Evolutionary conservation across 495 filamentous ascomycete species (phyloP), one percentile per base, ranked within the genome.

Genomic region (Penicillium coprophilum): DNA sequence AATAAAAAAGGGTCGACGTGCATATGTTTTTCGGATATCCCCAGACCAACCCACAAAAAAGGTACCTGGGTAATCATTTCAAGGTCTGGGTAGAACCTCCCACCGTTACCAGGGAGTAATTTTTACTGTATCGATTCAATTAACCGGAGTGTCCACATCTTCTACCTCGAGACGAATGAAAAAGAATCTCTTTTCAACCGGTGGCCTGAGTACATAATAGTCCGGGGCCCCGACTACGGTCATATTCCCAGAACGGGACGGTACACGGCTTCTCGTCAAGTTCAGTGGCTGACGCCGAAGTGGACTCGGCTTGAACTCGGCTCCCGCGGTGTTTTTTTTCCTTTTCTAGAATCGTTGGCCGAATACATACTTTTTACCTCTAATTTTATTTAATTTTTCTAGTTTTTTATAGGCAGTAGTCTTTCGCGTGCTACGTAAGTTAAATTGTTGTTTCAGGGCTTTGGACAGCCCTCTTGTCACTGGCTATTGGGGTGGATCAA

Each of bases 151-250:
- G 28, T 5, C 38, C 45, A 45, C 44, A 24, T 46, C 17, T n/a
- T n/a, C 40, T 21, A 44, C 17, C 12, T 39, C 24, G 8, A 31
- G 53, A 58, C 57, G 55, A 63, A 47, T 52, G 49, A 57, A 27
- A 27, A 7, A 0, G n/a, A 4, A 41, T 45, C 40, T 50, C 44
- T 50, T 45, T 19, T 20, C 30, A 50, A 46, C 39, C 50, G 34
- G 49, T 40, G 45, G 51, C 50, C 58, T 50, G 31, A 38, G 40
- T 46, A 36, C 34, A 45, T 5, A 20, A 12, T 58, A 64, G 56
- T 64, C 64, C 61, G 64, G 64, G 64, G 64, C 53, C 64, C 64
- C 58, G 30, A 58, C 13, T 45, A 44, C 61, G 64, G 61, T 31
- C 53, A 59, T 59, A 57, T 64, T 57, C 32, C 64, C 58, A 58